These are phyloP conservation scores for Glonium stellatum DNA, from an alignment of 495 filamentous ascomycete species.

Conservation along the genomic window DNA sequence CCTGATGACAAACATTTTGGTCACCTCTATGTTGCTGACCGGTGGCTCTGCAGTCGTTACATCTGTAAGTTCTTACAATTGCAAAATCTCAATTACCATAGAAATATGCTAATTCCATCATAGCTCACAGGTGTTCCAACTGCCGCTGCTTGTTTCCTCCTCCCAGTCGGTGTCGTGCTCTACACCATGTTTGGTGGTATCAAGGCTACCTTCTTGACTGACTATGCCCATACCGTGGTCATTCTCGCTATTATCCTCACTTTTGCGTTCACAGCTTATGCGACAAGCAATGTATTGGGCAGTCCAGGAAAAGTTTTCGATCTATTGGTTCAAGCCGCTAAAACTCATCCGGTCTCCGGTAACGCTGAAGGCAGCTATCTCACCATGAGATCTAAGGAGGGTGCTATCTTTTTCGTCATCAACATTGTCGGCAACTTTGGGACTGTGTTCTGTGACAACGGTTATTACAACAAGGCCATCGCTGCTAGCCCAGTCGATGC, in stretches of 20 bases:
- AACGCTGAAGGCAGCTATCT: slow-evolving; percentile 83
- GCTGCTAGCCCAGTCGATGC: slow-evolving; percentile 28
- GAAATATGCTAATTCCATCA: not conserved
- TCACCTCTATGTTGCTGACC: slow-evolving; percentile 85
- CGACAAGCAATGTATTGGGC: slow-evolving; percentile 66
- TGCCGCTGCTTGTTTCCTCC: slow-evolving; percentile 81
- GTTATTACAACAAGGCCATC: slow-evolving; percentile 31
- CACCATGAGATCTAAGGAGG: slow-evolving; percentile 81
- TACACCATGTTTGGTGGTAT: slow-evolving; percentile 66
- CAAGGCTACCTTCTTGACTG: slow-evolving; percentile 68
- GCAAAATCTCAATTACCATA: not conserved
- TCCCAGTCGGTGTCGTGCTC: slow-evolving; percentile 76
- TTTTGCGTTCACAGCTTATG: slow-evolving; percentile 82
- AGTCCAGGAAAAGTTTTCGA: slow-evolving; percentile 79
- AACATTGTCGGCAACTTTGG: slow-evolving; percentile 60
- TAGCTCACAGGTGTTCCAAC: slow-evolving; percentile 61
- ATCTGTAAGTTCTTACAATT: slow-evolving; percentile 50
- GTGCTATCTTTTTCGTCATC: slow-evolving; percentile 94
- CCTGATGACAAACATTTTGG: slow-evolving; percentile 47
- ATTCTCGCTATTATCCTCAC: slow-evolving; percentile 84
- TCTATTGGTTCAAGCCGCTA: slow-evolving; percentile 61
- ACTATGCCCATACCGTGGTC: slow-evolving; percentile 81
- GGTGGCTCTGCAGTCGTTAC: slow-evolving; percentile 84
- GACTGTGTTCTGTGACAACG: slow-evolving; percentile 69
- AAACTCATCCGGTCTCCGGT: slow-evolving; percentile 69